Evolutionary conservation across 2,329 filamentous ascomycete genomes (phyloP), one percentile per base, ranked within the genome.

Genomic region (Herpotrichia juniperi): DNA sequence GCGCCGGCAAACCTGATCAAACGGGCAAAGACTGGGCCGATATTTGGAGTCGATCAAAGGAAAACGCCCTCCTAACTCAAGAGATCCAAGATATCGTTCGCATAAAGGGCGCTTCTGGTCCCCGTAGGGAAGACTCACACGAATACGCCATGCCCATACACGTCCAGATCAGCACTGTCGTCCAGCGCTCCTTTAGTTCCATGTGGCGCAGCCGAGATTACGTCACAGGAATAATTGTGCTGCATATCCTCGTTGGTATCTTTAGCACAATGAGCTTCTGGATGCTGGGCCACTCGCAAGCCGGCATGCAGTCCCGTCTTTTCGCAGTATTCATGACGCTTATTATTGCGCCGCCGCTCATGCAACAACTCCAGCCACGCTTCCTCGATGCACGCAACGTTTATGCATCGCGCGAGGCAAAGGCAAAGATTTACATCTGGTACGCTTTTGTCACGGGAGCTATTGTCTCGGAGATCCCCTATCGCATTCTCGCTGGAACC

Each of bases 391-490:
- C 62, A 19, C 66, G 67, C 31, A 63, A 71, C 19, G 62, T 86
- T 14, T 85, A 83, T 67, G 82, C 85, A 66, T 80, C 79, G 4
- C 81, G 83, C 42, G 83, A 86, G 64, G 77, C 82, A 9, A 82
- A 87, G 2, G 84, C 82, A 61, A 90, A 90, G 64, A 81, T 85
- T 0, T 92, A 91, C 74, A 88, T 84, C 0, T 91, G 89, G 88
- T 79, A 83, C 57, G 85, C 81, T 1, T 91, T 91, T 70, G 81
- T 91, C 63, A 76, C 87, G 2, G 82, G 85, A 57, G 87, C 89
- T 60, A 83, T 91, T 47, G 50, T 89, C 1, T 86, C 88, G 31
- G 89, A 92, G 68, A 79, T 90, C 1, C 87, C 87, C 0, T 91
- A 81, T 73, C 79, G 83, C 40, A 76, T 85, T 42, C 48, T 90